Percentiles rank a stretch among this genome's conserved stretches.
These are phyloP conservation scores for Exophiala oligosperma DNA, from an alignment of 2,329 filamentous ascomycete genomes.

Conservation along the genomic window DNA sequence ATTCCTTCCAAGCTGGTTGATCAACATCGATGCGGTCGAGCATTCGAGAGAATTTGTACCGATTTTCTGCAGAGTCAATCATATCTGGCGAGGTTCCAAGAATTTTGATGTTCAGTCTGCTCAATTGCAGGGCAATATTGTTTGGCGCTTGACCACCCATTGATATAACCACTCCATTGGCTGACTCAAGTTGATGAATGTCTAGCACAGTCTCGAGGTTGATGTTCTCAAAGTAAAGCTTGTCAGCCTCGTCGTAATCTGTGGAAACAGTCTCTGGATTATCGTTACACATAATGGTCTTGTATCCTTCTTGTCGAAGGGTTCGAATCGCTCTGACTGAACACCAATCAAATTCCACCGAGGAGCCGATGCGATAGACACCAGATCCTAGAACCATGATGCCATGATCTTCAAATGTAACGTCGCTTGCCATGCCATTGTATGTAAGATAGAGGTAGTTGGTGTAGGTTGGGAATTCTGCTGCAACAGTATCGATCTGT, in stretches of 20 bases:
- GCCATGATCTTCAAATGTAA: constrained; percentile 82
- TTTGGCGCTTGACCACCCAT: constrained; percentile 98
- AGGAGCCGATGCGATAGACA: constrained; percentile 95
- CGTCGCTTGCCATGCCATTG: constrained; percentile 83
- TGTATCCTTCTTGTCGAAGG: constrained; percentile 76
- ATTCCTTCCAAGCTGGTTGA: constrained; percentile 96
- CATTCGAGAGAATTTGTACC: constrained; percentile 99
- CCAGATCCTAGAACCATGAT: constrained; percentile 96
- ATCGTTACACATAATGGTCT: constrained; percentile 95
- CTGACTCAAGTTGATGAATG: constrained; percentile 84
- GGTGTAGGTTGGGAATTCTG: constrained; percentile 90
- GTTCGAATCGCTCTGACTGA: constrained; percentile 93
- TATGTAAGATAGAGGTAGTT: constrained; percentile 98
- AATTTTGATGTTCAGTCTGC: constrained; percentile 86
- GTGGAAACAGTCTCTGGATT: constrained; percentile 89
- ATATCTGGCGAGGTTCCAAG: constrained; percentile 96
- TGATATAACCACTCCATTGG: constrained; percentile 83
- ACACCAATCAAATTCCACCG: constrained; percentile 99
- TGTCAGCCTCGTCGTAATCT: constrained; percentile 92
- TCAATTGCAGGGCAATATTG: constrained; percentile 90
- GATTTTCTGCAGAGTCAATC: constrained; percentile 96
- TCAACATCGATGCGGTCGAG: constrained; percentile 92
- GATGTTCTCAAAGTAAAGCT: constrained; percentile 95
- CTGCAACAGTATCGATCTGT: constrained; percentile 97
- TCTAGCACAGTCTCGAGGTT: constrained; percentile 86